Conservation (phyloP, 176 grass and related monocot species). For the Sorghum bicolor region Sorghum_bicolor_NCBIv3 NC_012876.2:9286501-9287000, state of each 20-base stretch:
- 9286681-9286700: neutral
- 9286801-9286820: neutral
- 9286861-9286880: conserved; percentile 16
- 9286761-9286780: neutral
- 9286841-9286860: neutral
- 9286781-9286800: neutral
- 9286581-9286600: too few relatives aligned
- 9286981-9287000: conserved; percentile 93
- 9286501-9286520: too few relatives aligned
- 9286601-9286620: too few relatives aligned
- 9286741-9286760: conserved; percentile 30
- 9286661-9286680: neutral
- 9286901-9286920: conserved; percentile 74
- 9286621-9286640: too few relatives aligned
- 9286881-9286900: conserved; percentile 74
- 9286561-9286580: too few relatives aligned
- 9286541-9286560: too few relatives aligned
- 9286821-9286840: neutral
- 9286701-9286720: too few relatives aligned
- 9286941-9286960: conserved; percentile 76
- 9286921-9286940: conserved; percentile 64
- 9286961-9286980: conserved; percentile 71
- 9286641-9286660: neutral
- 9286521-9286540: too few relatives aligned
- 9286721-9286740: conserved; percentile 4